These are phyloP conservation scores for Liquidambar formosana DNA, from an alignment of 164 flowering plant species.

Conservation along the genomic window DNA sequence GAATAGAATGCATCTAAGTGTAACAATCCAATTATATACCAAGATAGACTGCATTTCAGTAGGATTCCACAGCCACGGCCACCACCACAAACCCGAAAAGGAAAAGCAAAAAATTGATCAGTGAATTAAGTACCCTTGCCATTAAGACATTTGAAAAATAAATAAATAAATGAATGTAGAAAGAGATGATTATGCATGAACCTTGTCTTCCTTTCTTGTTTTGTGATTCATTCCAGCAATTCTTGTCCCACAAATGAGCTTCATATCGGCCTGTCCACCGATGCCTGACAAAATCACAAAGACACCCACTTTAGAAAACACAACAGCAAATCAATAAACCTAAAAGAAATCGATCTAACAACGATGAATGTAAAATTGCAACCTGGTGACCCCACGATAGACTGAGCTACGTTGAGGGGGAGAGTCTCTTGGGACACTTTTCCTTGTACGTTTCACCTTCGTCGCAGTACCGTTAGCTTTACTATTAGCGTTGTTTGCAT, in stretches of 20 bases:
- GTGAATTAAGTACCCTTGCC: too few species aligned
- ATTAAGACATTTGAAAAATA: too few species aligned
- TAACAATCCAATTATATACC: too few species aligned
- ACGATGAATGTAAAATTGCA: too few species aligned
- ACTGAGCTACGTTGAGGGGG: conserved; percentile 88
- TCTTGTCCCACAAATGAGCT: conserved; percentile 26
- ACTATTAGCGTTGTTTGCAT: conserved; percentile 8
- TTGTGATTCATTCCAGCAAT: conserved; percentile 17
- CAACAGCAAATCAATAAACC: not conserved
- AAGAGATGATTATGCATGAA: not conserved
- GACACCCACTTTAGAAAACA: not conserved
- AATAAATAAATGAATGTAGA: not conserved
- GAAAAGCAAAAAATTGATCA: too few species aligned
- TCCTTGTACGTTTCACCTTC: conserved; percentile 68
- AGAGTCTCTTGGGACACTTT: conserved; percentile 73
- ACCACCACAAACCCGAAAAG: too few species aligned
- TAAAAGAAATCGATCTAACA: not conserved
- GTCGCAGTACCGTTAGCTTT: not conserved
- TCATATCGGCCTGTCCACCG: conserved; percentile 63
- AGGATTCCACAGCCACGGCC: too few species aligned
- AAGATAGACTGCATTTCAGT: too few species aligned
- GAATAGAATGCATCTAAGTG: too few species aligned
- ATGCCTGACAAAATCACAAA: conserved; percentile 49
- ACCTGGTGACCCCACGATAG: conserved; percentile 94
- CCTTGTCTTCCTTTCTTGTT: conserved; percentile 24